These are phyloP conservation scores for Phlegmacium glaucopus DNA, from an alignment of 768 basidiomycete species.

Conservation along the genomic window DNA sequence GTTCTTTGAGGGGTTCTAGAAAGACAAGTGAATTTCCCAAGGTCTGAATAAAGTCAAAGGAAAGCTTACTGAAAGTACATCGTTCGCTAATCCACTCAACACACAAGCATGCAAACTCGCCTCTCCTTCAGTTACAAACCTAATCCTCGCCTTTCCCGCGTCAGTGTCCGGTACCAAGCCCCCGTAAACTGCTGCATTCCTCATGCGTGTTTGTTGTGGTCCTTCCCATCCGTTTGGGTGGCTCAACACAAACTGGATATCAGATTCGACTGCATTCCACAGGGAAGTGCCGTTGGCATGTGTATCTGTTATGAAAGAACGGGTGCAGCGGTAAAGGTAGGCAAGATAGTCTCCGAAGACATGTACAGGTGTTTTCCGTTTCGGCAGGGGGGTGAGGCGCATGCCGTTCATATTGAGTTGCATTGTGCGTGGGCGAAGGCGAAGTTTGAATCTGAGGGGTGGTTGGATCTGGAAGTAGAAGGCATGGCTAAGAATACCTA, in stretches of 20 bases:
- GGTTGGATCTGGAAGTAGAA: background rate
- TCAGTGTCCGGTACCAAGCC: conserved; percentile 74
- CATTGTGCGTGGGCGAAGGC: conserved; percentile 74
- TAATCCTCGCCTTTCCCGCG: conserved; percentile 66
- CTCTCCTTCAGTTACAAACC: conserved; percentile 83
- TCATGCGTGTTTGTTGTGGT: conserved; percentile 75
- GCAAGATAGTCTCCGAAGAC: conserved; percentile 79
- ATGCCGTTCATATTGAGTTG: conserved; percentile 82
- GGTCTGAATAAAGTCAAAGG: background rate
- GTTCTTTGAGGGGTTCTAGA: conserved; percentile 66
- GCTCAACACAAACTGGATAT: conserved; percentile 71
- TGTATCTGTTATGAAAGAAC: conserved; percentile 75
- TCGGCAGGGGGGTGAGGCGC: conserved; percentile 66
- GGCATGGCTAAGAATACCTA: conserved; percentile 32
- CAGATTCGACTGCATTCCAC: conserved; percentile 67
- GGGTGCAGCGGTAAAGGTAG: conserved; percentile 73
- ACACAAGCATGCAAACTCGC: conserved; percentile 82
- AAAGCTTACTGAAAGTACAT: conserved; percentile 64
- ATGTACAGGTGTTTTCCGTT: conserved; percentile 63
- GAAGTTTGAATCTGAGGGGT: conserved; percentile 67
- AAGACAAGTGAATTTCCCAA: background rate
- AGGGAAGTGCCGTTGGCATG: conserved; percentile 70
- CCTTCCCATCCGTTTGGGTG: conserved; percentile 86
- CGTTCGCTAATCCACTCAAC: conserved; percentile 70
- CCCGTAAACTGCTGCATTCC: conserved; percentile 67